Evolutionary conservation across 345 rosid genomes (phyloP), one percentile per base, ranked within the genome.

Genomic region (Syzygium jambos): DNA sequence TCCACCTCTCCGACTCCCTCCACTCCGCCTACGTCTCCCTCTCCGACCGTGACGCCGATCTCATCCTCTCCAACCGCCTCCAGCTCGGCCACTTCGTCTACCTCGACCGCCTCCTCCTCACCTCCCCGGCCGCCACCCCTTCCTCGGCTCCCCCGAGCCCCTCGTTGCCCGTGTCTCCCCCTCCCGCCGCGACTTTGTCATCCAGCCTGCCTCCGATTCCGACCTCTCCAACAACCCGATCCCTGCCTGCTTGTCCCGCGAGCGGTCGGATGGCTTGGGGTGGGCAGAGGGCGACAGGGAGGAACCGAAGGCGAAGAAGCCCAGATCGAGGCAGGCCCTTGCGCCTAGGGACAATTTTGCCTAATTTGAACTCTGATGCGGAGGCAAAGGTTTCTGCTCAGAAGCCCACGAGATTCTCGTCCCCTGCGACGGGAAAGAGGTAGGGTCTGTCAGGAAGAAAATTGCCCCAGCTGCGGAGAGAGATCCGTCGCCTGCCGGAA

Each of bases 11-110:
- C 38, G 38, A 34, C 38, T 34, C 38, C 38, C 38, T 2, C 38
- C 38, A 3, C 98, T 98, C n/a, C n/a, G n/a, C n/a, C n/a, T n/a
- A n/a, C n/a, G n/a, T n/a, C n/a, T n/a, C n/a, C n/a, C n/a, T n/a
- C n/a, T n/a, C n/a, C n/a, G n/a, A n/a, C n/a, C n/a, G n/a, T n/a
- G n/a, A n/a, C n/a, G n/a, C n/a, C n/a, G n/a, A n/a, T n/a, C n/a
- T n/a, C 87, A 98, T 98, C 88, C 98, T 98, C 89, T 90, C 90
- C 87, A 98, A 96, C 89, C 94, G 98, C 53, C 98, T 98, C 87
- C 99, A 98, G 93, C 96, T 98, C n/a, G 99, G 99, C 29, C 99
- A 98, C 86, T 96, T 98, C 84, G 96, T 95, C 65, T 92, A 95
- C 90, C 91, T 96, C 3, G 99, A 96, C 53, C 98, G 99, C 87